These are phyloP conservation scores for Nephelium lappaceum DNA, from an alignment of 345 rosid species.

Conservation along the genomic window DNA sequence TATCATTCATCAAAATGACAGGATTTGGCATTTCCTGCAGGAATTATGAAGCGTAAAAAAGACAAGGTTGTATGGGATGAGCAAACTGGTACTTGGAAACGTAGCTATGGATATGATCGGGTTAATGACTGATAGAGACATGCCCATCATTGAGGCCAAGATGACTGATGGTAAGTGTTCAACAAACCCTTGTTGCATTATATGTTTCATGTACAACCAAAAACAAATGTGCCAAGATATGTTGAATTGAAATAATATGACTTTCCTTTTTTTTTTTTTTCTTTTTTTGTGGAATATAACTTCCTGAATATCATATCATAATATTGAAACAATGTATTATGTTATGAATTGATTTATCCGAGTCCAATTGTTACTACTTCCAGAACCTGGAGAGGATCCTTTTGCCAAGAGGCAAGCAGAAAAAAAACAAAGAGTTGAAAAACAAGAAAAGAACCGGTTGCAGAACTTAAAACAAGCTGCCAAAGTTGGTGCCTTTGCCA, in stretches of 20 bases:
- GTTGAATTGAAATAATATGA: background rate
- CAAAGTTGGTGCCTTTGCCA: conserved; percentile 84
- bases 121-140: conserved; percentile 85
- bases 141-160: conserved; percentile 88
- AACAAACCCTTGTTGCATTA: background rate
- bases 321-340: background rate
- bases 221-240: background rate
- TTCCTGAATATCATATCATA: conserved; percentile 9
- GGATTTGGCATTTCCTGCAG: conserved; percentile 43
- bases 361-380: background rate
- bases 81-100: conserved; percentile 84
- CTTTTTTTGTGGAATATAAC: background rate
- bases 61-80: conserved; percentile 87
- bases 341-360: background rate
- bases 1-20: background rate
- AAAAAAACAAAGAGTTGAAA: conserved; percentile 73
- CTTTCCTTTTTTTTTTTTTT: too few species aligned
- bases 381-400: conserved; percentile 89
- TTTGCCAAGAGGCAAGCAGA: conserved; percentile 79
- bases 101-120: conserved; percentile 87
- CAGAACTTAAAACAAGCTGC: conserved; percentile 78
- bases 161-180: conserved; percentile 64
- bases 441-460: conserved; percentile 69
- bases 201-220: background rate
- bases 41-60: conserved; percentile 80